These are phyloP conservation scores for Leccinum subgranulosum DNA, from an alignment of 768 basidiomycete species.

Conservation along the genomic window DNA sequence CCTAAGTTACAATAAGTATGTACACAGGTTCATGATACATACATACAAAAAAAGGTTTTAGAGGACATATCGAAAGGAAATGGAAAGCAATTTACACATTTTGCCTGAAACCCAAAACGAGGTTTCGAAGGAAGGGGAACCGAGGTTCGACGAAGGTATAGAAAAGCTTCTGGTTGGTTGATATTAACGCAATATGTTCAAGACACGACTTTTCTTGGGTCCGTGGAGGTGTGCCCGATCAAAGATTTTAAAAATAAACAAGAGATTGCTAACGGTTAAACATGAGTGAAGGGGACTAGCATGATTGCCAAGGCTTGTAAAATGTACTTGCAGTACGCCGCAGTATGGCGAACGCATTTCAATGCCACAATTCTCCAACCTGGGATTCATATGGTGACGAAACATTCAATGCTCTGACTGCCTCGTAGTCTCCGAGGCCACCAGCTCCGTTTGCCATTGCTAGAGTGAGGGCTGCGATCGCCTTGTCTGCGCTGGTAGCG, in stretches of 20 bases:
- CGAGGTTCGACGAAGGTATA: conserved; percentile 25
- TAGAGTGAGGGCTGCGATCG: conserved; percentile 54
- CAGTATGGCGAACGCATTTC: conserved; percentile 9
- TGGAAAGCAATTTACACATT: conserved; percentile 18
- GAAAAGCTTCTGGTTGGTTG: conserved; percentile 16
- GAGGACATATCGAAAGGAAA: conserved; percentile 17
- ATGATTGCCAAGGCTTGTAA: background rate
- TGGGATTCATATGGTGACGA: conserved; percentile 39
- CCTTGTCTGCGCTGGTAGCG: conserved; percentile 53
- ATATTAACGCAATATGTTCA: conserved; percentile 22
- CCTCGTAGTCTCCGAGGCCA: conserved; percentile 54
- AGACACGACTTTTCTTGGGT: conserved; percentile 19
- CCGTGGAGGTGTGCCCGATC: conserved; percentile 12
- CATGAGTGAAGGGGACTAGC: background rate
- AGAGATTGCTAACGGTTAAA: conserved; percentile 7
- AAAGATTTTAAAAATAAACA: conserved; percentile 30
- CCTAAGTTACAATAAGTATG: background rate
- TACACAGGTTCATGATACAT: conserved; percentile 23
- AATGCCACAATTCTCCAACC: conserved; percentile 61
- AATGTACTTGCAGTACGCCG: conserved; percentile 2
- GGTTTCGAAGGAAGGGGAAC: conserved; percentile 2
- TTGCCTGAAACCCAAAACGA: conserved; percentile 4
- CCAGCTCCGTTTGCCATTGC: conserved; percentile 66
- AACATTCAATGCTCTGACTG: conserved; percentile 39
- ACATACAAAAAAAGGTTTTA: conserved; percentile 16